Evolutionary conservation across 345 rosid species (phyloP).

Genomic region (Erodium maritimum): DNA sequence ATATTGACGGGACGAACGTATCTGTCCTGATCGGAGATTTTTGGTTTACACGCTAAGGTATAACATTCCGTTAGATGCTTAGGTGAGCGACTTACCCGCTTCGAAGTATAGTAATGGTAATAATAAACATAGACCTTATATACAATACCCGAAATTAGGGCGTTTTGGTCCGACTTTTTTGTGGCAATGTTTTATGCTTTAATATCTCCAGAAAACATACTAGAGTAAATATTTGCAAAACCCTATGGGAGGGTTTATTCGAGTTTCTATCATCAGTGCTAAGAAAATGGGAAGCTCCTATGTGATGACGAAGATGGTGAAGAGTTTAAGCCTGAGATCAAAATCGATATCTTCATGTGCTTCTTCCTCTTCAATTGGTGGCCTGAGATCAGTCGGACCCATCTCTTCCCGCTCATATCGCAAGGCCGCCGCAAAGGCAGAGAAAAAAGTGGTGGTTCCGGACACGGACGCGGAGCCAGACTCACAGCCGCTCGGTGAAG

Average conservation of each 20-base stretch:
- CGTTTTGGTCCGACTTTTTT: no score
- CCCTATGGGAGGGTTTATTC: background rate
- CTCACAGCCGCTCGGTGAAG: slow-evolving; percentile 11
- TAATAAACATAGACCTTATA: no score
- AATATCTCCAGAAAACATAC: no score
- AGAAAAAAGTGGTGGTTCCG: slow-evolving; percentile 1
- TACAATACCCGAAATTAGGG: no score
- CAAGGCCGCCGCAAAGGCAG: background rate
- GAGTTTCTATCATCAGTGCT: background rate
- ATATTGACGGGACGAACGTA: no score
- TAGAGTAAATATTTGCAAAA: background rate
- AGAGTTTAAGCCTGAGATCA: background rate
- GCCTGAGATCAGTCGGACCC: background rate
- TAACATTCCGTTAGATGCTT: no score
- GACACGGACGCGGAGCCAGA: slow-evolving; percentile 2
- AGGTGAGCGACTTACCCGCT: no score
- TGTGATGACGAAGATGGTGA: background rate
- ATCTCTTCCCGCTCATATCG: background rate
- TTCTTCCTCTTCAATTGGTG: background rate
- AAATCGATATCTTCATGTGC: background rate
- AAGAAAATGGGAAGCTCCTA: background rate
- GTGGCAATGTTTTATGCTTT: no score
- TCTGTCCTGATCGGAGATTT: no score
- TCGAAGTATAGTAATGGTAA: no score
- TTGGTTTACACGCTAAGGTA: no score